Conservation (phyloP, 2,329 filamentous ascomycete genomes). For the Calonectria multiphialidica region DNA sequence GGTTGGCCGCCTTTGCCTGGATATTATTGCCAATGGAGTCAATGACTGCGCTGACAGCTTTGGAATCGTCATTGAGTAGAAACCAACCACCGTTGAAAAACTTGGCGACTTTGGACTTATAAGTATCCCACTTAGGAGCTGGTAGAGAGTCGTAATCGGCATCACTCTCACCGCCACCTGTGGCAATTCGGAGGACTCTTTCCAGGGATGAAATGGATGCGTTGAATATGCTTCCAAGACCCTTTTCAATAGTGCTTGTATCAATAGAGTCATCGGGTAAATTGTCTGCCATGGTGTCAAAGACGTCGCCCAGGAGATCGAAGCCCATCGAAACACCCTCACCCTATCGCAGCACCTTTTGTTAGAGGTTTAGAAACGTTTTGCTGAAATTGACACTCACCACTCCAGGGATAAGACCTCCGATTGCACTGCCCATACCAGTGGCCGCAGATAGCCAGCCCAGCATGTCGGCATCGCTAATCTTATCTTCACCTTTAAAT, state of each 20-base stretch:
- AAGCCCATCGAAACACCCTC: neutral
- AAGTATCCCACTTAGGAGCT: neutral
- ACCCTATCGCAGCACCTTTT: neutral
- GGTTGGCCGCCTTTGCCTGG: neutral
- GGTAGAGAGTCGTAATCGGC: neutral
- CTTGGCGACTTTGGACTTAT: neutral
- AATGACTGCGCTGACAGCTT: neutral
- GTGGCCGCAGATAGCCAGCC: neutral
- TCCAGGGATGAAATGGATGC: neutral
- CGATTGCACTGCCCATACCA: neutral
- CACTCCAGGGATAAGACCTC: neutral
- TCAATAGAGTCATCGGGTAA: neutral
- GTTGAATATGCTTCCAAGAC: neutral
- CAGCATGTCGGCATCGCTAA: neutral
- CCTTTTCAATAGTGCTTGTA: neutral
- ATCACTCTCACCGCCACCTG: neutral
- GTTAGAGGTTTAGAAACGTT: neutral
- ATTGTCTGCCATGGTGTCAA: neutral
- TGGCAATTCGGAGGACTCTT: neutral
- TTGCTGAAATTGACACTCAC: neutral
- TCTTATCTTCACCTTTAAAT: neutral
- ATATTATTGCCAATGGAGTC: neutral
- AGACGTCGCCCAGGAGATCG: neutral
- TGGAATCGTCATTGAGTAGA: neutral
- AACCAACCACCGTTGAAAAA: neutral